Base-by-base conservation (phyloP, 1,284 basidiomycete genomes). In the Abortiporus biennis region DNA sequence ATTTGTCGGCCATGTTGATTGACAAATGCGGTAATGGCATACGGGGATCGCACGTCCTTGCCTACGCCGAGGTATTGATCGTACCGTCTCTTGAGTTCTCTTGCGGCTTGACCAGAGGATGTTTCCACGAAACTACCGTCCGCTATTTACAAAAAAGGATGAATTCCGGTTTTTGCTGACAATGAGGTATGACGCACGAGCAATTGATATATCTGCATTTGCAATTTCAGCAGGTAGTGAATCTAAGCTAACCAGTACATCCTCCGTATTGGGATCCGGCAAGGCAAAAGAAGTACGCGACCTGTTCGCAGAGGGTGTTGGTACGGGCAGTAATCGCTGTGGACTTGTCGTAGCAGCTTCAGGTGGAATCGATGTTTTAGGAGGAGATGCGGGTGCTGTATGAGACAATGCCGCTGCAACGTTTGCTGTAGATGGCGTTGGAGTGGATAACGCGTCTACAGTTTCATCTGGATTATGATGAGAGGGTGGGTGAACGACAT, bases 51-150 rank as follows among this genome's bases (percentile, higher is more conserved):
- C 13, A 80, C 66, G 46, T 76, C 68, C 56, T 74, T 72, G 32
- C 75, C 72, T 25, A 87, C 83, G 13, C 84, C 81, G 30, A 77
- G 59, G 33, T 72, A 60, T 43, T 78, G 73, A 57, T 90, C 86
- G 54, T 82, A 86, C 20, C 74, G 68, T 51, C 72, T 72, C 68
- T 89, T 89, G 42, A 90, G 66, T 53, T 85, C 82, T 33, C 76
- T 73, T 12, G 85, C 85, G 19, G 80, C 83, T 20, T 71, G 67
- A 6, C 79, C 84, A 42, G 80, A 85, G 5, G 84, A 75, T 2
- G 83, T 88, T 56, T 90, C 86, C 23, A 89, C 76, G 56, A 82
- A 90, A 39, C 69, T 82, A 45, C 78, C 78, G 56, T 89, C 83
- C 33, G 49, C 56, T 58, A 42, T 27, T 24, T 30, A 41, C 19